Conservation (phyloP, 2,329 filamentous ascomycete genomes). For the Cordyceps tenuipes region DNA sequence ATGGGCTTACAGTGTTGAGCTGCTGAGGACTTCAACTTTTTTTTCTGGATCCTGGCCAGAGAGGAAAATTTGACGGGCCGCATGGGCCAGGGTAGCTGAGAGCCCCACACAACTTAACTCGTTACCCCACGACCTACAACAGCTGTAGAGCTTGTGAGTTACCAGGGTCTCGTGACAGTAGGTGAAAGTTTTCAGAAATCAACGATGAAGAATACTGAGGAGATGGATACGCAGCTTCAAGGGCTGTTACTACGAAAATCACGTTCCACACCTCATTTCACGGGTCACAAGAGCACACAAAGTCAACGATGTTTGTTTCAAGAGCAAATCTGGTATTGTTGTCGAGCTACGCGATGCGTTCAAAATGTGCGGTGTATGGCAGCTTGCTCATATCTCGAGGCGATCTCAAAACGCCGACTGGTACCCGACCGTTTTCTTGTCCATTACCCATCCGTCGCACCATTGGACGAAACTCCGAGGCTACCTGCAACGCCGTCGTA, state of each 20-base stretch:
- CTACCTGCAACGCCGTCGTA: constrained; percentile 5
- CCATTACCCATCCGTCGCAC: constrained; percentile 13
- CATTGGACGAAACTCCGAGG: constrained; percentile 11
- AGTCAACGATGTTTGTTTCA: background rate
- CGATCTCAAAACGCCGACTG: constrained; percentile 11
- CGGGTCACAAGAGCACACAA: constrained; percentile 6
- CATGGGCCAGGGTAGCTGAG: constrained; percentile 18
- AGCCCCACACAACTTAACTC: constrained; percentile 5
- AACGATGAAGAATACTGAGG: no score
- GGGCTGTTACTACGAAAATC: no score
- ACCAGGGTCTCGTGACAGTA: no score
- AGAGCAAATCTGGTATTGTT: constrained; percentile 12
- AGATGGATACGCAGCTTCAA: no score
- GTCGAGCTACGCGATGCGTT: constrained; percentile 11
- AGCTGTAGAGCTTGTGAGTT: no score
- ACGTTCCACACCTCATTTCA: background rate
- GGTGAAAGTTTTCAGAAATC: no score
- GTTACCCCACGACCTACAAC: background rate
- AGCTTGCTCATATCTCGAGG: constrained; percentile 10
- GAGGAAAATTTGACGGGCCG: constrained; percentile 16
- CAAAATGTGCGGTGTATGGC: constrained; percentile 8
- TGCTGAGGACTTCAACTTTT: constrained; percentile 21
- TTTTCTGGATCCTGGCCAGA: constrained; percentile 20
- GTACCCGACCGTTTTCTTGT: constrained; percentile 13
- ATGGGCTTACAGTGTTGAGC: constrained; percentile 13